Evolutionary conservation across 192 early-diverging fungal genomes (phyloP), one percentile per base, ranked within the genome.

Genomic region (Coemansia sp.): DNA sequence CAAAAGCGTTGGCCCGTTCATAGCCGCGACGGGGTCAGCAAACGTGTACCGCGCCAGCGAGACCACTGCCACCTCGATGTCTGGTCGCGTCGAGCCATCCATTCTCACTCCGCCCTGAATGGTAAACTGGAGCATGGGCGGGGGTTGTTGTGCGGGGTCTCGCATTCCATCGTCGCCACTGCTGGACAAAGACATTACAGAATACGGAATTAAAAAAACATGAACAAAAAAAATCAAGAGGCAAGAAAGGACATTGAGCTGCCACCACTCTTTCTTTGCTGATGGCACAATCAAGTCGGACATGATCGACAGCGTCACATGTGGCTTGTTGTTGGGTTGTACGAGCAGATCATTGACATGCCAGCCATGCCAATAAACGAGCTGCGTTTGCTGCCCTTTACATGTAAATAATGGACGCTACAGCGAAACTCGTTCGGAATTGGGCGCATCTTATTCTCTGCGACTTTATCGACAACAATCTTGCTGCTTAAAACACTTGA

Each of bases 31-130:
- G 2, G 73, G 79, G 58, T 76, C 74, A 1, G 67, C 79, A 70
- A 82, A 82, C 5, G 79, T 82, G 68, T 82, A 82, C 24, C 71
- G 69, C 15, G 74, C 68, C 61, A 82, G 64, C 10, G 79, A 73
- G 19, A 82, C 70, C 5, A 73, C 65, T 0, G 70, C 49, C 10
- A 82, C 49, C 0, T 82, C 74, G 6, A 82, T 70, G 35, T 64
- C 56, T 9, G 59, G 43, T 20, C 65, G 29, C 6, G 35, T 29
- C 1, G 22, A 36, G 36, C 43, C 58, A 12, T 59, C 58, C 15
- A 6, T n/a, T 32, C 37, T 17, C 10, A 31, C 36, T n/a, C 45
- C 45, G 14, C 57, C 36, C 3, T 43, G 42, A 19, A 46, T 11
- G 7, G 51, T 54, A 54, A 54, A 54, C 27, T 54, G 51, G 15